phyloP scores from a whole-genome alignment of 1,284 basidiomycete genomes.

The Dichomitus squalens region DNA sequence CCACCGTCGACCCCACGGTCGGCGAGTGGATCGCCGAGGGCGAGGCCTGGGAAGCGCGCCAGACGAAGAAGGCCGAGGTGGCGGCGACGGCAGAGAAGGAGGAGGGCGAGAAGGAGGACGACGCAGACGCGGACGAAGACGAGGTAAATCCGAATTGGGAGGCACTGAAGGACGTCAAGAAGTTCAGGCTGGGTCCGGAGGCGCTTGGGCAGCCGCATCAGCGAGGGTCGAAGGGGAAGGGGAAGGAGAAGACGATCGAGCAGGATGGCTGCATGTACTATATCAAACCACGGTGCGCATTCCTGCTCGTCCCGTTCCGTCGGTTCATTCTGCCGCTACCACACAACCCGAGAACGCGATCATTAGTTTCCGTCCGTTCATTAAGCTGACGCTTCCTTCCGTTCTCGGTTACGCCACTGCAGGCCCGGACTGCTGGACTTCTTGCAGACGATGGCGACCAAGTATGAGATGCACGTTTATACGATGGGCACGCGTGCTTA shows the following conservation, averaged over 20 bases:
- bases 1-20: constrained; percentile 97
- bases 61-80: constrained; percentile 43
- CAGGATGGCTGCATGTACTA: constrained; percentile 92
- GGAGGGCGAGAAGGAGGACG: constrained; percentile 15
- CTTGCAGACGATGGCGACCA: constrained; percentile 67
- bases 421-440: constrained; percentile 91
- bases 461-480: constrained; percentile 99
- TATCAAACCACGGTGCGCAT: constrained; percentile 82
- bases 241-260: constrained; percentile 64
- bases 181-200: constrained; percentile 86
- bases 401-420: constrained; percentile 22
- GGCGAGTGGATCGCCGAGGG: constrained; percentile 95
- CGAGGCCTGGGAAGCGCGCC: constrained; percentile 68
- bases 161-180: constrained; percentile 85
- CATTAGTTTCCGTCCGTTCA: too few relatives aligned
- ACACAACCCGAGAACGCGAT: too few relatives aligned
- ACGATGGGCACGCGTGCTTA: constrained; percentile 99
- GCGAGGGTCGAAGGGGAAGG: constrained; percentile 48
- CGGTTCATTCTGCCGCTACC: too few relatives aligned
- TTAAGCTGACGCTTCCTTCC: too few relatives aligned
- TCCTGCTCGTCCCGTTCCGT: constrained; percentile 5
- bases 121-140: constrained; percentile 45
- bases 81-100: constrained; percentile 40
- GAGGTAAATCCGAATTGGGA: constrained; percentile 88
- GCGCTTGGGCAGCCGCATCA: constrained; percentile 55